Percentiles rank a stretch among this genome's conserved stretches.
phyloP scores from a whole-genome alignment of 192 early-diverging fungal species.

The Obelidium mucronatum region DNA sequence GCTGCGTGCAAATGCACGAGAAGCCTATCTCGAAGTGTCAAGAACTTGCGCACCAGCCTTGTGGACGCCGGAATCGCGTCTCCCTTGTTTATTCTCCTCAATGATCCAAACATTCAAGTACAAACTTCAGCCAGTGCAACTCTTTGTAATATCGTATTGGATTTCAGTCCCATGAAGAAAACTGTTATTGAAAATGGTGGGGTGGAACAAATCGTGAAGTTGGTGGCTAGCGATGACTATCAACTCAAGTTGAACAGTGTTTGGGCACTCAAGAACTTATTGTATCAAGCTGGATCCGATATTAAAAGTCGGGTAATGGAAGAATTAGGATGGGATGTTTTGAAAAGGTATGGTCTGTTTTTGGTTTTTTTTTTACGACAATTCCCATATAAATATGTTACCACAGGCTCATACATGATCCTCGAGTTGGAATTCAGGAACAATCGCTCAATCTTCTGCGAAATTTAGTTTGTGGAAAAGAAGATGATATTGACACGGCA shows the following conservation, averaged over 20 bases:
- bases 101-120: constrained; percentile 67
- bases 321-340: constrained; percentile 65
- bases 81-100: constrained; percentile 73
- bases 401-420: constrained; percentile 66
- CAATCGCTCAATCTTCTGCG: constrained; percentile 78
- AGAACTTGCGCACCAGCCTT: constrained; percentile 75
- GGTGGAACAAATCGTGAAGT: constrained; percentile 68
- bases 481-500: constrained; percentile 71
- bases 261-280: constrained; percentile 84
- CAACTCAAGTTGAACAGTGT: constrained; percentile 75
- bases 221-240: constrained; percentile 6
- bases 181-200: constrained; percentile 76
- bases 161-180: constrained; percentile 82
- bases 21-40: constrained; percentile 78
- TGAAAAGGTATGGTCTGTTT: constrained; percentile 47
- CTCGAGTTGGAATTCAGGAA: constrained; percentile 70
- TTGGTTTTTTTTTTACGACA: not conserved
- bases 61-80: constrained; percentile 77
- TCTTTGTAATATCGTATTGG: constrained; percentile 85
- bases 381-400: constrained; percentile 5
- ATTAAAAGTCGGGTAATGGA: constrained; percentile 74
- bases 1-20: constrained; percentile 84
- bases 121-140: constrained; percentile 76
- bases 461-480: constrained; percentile 71
- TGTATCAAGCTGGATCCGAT: constrained; percentile 72